Conservation (phyloP, 2,329 filamentous ascomycete species). For the Fusarium praegraminearum region DNA sequence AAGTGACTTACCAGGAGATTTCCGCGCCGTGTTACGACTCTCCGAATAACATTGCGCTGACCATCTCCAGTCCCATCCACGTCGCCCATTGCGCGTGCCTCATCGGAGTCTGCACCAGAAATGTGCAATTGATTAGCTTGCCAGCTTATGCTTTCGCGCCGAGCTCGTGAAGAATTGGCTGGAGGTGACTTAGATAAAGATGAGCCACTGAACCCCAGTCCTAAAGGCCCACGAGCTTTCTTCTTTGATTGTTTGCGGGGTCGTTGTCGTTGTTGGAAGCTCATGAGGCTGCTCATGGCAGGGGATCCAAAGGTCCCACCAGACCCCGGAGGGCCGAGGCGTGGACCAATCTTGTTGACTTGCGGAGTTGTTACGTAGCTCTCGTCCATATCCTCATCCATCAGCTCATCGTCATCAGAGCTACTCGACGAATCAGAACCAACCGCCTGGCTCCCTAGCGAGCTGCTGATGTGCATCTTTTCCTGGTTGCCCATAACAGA, state of each 20-base stretch:
- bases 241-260: slow-evolving; percentile 75
- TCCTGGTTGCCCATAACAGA: slow-evolving; percentile 77
- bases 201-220: slow-evolving; percentile 63
- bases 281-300: slow-evolving; percentile 80
- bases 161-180: slow-evolving; percentile 62
- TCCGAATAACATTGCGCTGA: slow-evolving; percentile 81
- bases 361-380: slow-evolving; percentile 87
- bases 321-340: slow-evolving; percentile 61
- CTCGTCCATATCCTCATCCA: slow-evolving; percentile 83
- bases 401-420: slow-evolving; percentile 75
- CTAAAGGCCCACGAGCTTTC: slow-evolving; percentile 62
- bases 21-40: slow-evolving; percentile 85
- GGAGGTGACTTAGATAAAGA: slow-evolving; percentile 81
- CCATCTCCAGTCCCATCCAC: slow-evolving; percentile 63
- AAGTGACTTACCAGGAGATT: slow-evolving; percentile 80
- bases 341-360: slow-evolving; percentile 69
- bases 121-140: slow-evolving; percentile 91
- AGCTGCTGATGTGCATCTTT: slow-evolving; percentile 80
- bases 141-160: slow-evolving; percentile 90
- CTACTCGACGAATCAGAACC: slow-evolving; percentile 82
- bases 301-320: slow-evolving; percentile 75
- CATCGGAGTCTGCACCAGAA: slow-evolving; percentile 76
- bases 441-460: slow-evolving; percentile 77
- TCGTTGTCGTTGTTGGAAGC: slow-evolving; percentile 82
- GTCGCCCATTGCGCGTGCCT: slow-evolving; percentile 74